A percentile compares a stretch with the other conserved stretches of the same genome.
Evolutionary conservation across 352 stramenopile species (phyloP).

Genomic region (Pythium sukuiense): DNA sequence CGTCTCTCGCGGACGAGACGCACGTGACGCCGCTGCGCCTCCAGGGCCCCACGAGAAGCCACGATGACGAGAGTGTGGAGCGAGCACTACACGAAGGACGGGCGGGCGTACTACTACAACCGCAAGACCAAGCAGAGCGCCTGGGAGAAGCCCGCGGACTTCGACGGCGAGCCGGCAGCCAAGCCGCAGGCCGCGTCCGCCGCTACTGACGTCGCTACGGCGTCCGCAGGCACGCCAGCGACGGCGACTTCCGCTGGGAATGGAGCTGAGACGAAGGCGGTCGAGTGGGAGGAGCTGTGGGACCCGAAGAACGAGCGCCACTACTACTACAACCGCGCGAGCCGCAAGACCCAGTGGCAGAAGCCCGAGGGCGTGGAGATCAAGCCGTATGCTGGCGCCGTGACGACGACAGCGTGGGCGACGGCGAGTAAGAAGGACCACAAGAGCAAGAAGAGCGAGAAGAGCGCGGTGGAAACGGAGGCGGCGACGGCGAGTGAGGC

Average conservation of each 20-base stretch:
- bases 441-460: conserved; percentile 26
- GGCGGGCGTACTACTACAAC: conserved; percentile 89
- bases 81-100: conserved; percentile 86
- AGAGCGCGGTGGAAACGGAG: background rate
- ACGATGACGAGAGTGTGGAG: conserved; percentile 56
- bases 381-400: conserved; percentile 51
- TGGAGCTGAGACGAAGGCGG: conserved; percentile 7
- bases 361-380: conserved; percentile 75
- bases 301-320: conserved; percentile 83
- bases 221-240: conserved; percentile 22
- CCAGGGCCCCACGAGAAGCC: background rate
- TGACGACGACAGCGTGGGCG: background rate
- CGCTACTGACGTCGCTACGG: too few species aligned
- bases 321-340: conserved; percentile 87
- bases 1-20: background rate
- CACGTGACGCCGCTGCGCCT: background rate
- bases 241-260: background rate
- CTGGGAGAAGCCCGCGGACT: conserved; percentile 82
- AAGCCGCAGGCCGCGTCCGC: conserved; percentile 5
- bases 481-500: conserved; percentile 10
- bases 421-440: conserved; percentile 22
- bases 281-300: conserved; percentile 85
- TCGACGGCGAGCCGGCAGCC: conserved; percentile 51
- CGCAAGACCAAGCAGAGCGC: conserved; percentile 83
- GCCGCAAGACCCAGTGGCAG: conserved; percentile 81